Evolutionary conservation across 345 rosid genomes (phyloP), one percentile per base, ranked within the genome.

Genomic region (Punica granatum): DNA sequence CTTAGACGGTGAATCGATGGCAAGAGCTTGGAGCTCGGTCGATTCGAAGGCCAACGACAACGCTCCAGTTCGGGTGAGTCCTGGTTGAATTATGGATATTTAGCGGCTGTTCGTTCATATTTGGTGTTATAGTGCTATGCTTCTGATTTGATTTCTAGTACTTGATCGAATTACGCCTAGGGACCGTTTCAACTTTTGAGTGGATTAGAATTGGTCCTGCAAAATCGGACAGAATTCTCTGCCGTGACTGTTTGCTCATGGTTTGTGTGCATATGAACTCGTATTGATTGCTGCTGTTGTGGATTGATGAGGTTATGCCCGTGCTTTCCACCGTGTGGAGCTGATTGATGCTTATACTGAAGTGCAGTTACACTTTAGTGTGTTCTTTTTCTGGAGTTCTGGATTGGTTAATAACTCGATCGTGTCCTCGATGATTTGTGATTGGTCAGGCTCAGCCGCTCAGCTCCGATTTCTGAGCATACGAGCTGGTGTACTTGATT

Each of bases 11-110:
- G 87, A 79, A 70, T 74, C 78, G 28, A 70, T 77, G n/a, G 76
- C 81, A 75, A 83, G 78, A 85, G 80, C n/a, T 66, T 86, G 84
- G 87, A 79, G 61, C 63, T 78, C 84, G 6, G 39, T 82, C 51
- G 91, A 90, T 72, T 70, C 76, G 7, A 74, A 71, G 53, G 34
- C 79, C 34, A 76, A 80, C 35, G 62, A 82, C 1, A 21, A 71
- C 42, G 53, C 74, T 53, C 18, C 25, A 48, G 19, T n/a, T 39
- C 44, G 63, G 31, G 23, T 32, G 65, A 64, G 56, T 26, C 16
- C 2, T 25, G 31, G 61, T 26, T 51, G 12, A 21, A n/a, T 51
- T n/a, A 23, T 51, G 28, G 58, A n/a, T n/a, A 6, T 21, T 19
- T 3, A 6, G 28, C 34, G 18, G 4, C 6, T 28, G 18, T 56